Evolutionary conservation across 2,329 filamentous ascomycete species (phyloP).

Genomic region (Sporothrix globosa): DNA sequence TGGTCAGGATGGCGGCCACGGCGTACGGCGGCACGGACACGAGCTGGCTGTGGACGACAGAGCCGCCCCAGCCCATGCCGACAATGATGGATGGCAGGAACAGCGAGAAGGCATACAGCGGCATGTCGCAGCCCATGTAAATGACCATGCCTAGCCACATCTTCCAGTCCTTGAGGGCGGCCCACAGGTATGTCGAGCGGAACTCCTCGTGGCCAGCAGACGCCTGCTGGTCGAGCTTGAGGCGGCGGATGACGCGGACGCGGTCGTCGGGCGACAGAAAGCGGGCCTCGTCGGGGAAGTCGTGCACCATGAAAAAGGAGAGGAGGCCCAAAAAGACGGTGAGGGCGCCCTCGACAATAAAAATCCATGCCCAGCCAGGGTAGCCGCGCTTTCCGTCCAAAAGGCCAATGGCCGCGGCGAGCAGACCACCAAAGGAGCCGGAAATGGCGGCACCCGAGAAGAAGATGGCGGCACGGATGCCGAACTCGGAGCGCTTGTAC

Average conservation of each 20-base stretch:
- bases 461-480: conserved; percentile 72
- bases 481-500: conserved; percentile 77
- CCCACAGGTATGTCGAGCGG: conserved; percentile 69
- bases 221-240: conserved; percentile 69
- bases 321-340: conserved; percentile 67
- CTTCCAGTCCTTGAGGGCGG: conserved; percentile 76
- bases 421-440: conserved; percentile 71
- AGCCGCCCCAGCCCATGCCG: conserved; percentile 47
- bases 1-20: conserved; percentile 68
- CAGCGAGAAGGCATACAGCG: conserved; percentile 58
- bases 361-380: conserved; percentile 64
- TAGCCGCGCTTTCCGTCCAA: conserved; percentile 63
- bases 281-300: conserved; percentile 73
- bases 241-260: conserved; percentile 66
- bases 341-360: conserved; percentile 67
- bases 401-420: conserved; percentile 68
- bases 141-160: conserved; percentile 58
- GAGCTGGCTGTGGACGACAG: conserved; percentile 66
- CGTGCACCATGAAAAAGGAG: conserved; percentile 74
- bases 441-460: conserved; percentile 78
- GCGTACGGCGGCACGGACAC: conserved; percentile 78
- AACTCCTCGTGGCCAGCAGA: conserved; percentile 71
- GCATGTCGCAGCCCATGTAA: conserved; percentile 53
- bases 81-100: conserved; percentile 62
- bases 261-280: conserved; percentile 71